Base-by-base conservation (phyloP, 2,329 filamentous ascomycete species). In the Seiridium cupressi region DNA sequence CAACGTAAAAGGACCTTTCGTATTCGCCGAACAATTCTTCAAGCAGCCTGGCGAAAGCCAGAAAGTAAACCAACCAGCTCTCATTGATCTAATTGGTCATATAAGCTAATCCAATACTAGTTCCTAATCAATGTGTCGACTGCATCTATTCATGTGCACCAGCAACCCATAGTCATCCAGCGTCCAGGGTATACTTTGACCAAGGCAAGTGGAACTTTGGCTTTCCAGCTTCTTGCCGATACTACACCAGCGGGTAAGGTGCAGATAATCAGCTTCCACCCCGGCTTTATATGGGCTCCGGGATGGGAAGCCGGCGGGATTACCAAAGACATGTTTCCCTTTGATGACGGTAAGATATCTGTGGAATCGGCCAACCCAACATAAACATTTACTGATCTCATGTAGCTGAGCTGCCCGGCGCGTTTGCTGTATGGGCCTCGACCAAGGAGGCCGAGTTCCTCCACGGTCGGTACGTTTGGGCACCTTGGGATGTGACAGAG, bases 401-500 rank as follows among this genome's bases (percentile, higher is more conserved):
- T 34, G 3, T 51, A 72, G 69, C 53, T 18, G 51, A 65, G 32
- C 67, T 77, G 8, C 69, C 75, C 1, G 73, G 63, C 3, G 59
- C 72, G 47, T 78, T 76, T 55, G 62, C 66, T 4, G 71, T 78
- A 26, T 78, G 76, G 76, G 66, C 74, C 10, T 72, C 75, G 4
- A 70, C 69, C 6, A 65, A 69, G 0, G 74, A 78, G 55, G 75
- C 76, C 1, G 63, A 51, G n/a, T 78, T 78, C 59, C 60, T 78
- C 11, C 74, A 73, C 55, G 70, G 72, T 11, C 73, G 73, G 40
- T 73, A 74, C 31, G 64, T 75, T 3, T 77, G 74, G 71, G 68
- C 71, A 4, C 68, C 69, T 9, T 78, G 75, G 76, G 76, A 79
- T 62, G 71, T 76, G 4, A 70, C 77, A 11, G 73, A 78, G 64